Conservation (phyloP, 345 rosid genomes). For the Cardamine occulta region DNA sequence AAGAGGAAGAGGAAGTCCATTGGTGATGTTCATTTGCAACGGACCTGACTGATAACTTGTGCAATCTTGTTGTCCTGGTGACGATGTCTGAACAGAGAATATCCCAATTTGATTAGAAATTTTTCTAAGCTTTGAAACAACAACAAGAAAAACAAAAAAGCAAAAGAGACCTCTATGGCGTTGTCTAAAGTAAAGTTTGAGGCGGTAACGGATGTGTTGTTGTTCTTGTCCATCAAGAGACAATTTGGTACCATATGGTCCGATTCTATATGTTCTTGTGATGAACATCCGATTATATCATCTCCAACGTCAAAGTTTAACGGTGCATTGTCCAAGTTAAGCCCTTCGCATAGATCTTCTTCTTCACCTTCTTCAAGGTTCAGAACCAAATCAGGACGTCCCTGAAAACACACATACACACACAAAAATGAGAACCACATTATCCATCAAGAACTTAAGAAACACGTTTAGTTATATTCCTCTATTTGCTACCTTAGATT, state of each 20-base stretch:
- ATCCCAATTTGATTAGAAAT: background rate
- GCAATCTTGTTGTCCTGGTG: slow-evolving; percentile 60
- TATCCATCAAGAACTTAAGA: slow-evolving; percentile 10
- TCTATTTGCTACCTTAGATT: slow-evolving; percentile 36
- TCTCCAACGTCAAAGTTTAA: slow-evolving; percentile 54
- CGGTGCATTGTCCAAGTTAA: slow-evolving; percentile 58
- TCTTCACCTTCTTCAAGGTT: slow-evolving; percentile 49
- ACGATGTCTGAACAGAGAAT: slow-evolving; percentile 52
- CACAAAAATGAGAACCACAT: background rate
- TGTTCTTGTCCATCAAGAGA: slow-evolving; percentile 33
- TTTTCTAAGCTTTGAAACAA: background rate
- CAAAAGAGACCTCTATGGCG: slow-evolving; percentile 24
- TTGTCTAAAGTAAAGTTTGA: slow-evolving; percentile 35
- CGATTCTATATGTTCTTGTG: slow-evolving; percentile 47
- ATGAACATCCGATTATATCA: slow-evolving; percentile 50
- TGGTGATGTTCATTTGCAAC: slow-evolving; percentile 37
- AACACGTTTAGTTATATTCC: background rate
- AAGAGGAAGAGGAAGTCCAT: slow-evolving; percentile 50
- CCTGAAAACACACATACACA: background rate
- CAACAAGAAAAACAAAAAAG: background rate
- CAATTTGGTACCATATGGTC: slow-evolving; percentile 50
- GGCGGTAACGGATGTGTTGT: slow-evolving; percentile 26
- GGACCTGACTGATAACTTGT: slow-evolving; percentile 41
- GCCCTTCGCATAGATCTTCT: slow-evolving; percentile 57
- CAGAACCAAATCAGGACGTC: slow-evolving; percentile 23